phyloP scores from a whole-genome alignment of 805 yeast species.

The Candida peoriensis region DNA sequence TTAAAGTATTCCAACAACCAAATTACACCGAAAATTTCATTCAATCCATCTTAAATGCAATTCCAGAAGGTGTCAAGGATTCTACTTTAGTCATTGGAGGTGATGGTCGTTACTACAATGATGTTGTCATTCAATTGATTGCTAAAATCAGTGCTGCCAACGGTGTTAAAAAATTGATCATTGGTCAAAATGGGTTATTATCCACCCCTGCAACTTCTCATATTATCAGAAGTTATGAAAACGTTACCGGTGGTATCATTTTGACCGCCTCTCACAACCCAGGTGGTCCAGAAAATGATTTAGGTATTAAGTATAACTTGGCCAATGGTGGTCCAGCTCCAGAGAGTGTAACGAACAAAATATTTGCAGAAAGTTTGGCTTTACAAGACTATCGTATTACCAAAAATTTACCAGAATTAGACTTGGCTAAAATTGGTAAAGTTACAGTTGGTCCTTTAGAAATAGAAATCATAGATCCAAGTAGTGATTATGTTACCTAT shows the following conservation, averaged over 20 bases:
- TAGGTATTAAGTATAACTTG: conserved; percentile 93
- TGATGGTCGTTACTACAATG: conserved; percentile 92
- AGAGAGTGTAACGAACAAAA: conserved; percentile 84
- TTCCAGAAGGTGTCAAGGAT: conserved; percentile 80
- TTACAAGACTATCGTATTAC: conserved; percentile 58
- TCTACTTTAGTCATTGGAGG: conserved; percentile 91
- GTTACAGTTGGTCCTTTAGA: conserved; percentile 51
- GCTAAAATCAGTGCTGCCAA: conserved; percentile 85
- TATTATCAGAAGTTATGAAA: conserved; percentile 63
- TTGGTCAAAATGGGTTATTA: conserved; percentile 84
- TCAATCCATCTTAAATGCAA: conserved; percentile 78
- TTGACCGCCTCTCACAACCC: conserved; percentile 97
- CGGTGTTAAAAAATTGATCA: conserved; percentile 77
- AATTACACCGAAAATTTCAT: conserved; percentile 91
- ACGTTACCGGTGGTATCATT: conserved; percentile 89
- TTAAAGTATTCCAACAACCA: conserved; percentile 68
- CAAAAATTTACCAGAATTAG: conserved; percentile 56
- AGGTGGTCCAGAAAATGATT: conserved; percentile 89
- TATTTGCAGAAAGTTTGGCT: conserved; percentile 61
- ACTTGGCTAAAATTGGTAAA: conserved; percentile 54
- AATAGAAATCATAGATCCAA: conserved; percentile 80
- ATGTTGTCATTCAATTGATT: conserved; percentile 72
- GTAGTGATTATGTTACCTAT: conserved; percentile 71
- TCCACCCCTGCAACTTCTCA: conserved; percentile 98
- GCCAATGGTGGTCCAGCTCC: conserved; percentile 99